Conservation (phyloP, 345 rosid genomes). For the Murraya koenigii region DNA sequence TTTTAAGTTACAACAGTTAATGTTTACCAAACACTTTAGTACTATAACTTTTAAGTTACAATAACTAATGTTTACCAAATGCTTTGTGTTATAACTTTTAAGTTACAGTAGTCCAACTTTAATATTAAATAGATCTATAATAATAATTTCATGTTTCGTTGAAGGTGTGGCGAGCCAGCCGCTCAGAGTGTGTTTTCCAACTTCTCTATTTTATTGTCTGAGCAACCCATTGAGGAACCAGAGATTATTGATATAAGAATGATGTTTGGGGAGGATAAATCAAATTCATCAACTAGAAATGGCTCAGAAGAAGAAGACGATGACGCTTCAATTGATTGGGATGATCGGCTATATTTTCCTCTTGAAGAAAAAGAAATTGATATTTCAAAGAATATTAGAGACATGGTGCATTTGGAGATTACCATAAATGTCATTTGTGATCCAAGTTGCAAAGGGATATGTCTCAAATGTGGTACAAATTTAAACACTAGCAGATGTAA, state of each 20-base stretch:
- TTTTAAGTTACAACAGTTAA: too few species aligned
- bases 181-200: conserved; percentile 74
- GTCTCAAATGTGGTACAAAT: conserved; percentile 76
- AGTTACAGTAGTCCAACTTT: too few species aligned
- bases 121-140: too few species aligned
- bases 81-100: too few species aligned
- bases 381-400: conserved; percentile 80
- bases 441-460: conserved; percentile 72
- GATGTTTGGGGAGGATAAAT: conserved; percentile 34
- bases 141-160: neutral
- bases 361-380: conserved; percentile 64
- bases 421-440: conserved; percentile 62
- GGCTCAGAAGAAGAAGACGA: conserved; percentile 37
- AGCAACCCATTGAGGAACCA: conserved; percentile 71
- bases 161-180: conserved; percentile 73
- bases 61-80: too few species aligned
- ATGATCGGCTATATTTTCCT: conserved; percentile 76
- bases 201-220: conserved; percentile 64
- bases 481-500: conserved; percentile 60
- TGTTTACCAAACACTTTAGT: too few species aligned
- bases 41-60: too few species aligned
- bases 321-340: conserved; percentile 68
- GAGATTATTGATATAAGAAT: conserved; percentile 58
- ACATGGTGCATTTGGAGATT: conserved; percentile 76
- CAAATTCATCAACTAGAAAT: conserved; percentile 20